phyloP scores from a whole-genome alignment of 1,139 yeast species.

The Petasospora rhodanensis region DNA sequence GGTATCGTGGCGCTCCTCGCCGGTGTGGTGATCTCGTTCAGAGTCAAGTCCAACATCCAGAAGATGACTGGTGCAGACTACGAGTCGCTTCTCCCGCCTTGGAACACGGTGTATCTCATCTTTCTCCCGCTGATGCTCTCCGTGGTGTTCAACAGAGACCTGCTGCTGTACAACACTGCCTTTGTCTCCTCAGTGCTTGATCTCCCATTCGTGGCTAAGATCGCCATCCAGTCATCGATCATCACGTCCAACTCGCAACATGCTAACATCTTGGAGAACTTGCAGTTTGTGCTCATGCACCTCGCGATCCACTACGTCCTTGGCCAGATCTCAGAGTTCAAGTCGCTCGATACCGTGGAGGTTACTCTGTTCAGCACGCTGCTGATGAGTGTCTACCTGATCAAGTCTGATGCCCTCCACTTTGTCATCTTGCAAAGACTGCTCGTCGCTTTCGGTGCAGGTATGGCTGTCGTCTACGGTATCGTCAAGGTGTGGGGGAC shows the following conservation, averaged over 20 bases:
- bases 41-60: constrained; percentile 7
- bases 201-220: constrained; percentile 19
- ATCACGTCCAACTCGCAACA: constrained; percentile 20
- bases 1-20: constrained; percentile 20
- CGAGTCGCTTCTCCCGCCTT: constrained; percentile 16
- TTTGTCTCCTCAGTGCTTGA: constrained; percentile 18
- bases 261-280: constrained; percentile 9
- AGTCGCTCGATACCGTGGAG: constrained; percentile 33
- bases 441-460: constrained; percentile 27
- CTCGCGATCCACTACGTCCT: constrained; percentile 23
- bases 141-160: constrained; percentile 16
- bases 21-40: constrained; percentile 17
- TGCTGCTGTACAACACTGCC: constrained; percentile 22
- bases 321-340: constrained; percentile 28
- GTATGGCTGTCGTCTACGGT: constrained; percentile 24
- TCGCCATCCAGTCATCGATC: constrained; percentile 20
- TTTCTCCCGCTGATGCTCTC: constrained; percentile 20
- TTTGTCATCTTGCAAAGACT: constrained; percentile 29
- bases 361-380: constrained; percentile 33
- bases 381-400: constrained; percentile 30
- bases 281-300: constrained; percentile 26
- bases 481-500: constrained; percentile 15
- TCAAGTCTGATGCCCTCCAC: constrained; percentile 22
- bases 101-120: constrained; percentile 22
- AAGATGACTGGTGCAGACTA: constrained; percentile 1